Percentiles rank a stretch among this genome's conserved stretches.
These are phyloP conservation scores for Dothiorella sarmentorum DNA, from an alignment of 2,329 filamentous ascomycete genomes.

Conservation along the genomic window DNA sequence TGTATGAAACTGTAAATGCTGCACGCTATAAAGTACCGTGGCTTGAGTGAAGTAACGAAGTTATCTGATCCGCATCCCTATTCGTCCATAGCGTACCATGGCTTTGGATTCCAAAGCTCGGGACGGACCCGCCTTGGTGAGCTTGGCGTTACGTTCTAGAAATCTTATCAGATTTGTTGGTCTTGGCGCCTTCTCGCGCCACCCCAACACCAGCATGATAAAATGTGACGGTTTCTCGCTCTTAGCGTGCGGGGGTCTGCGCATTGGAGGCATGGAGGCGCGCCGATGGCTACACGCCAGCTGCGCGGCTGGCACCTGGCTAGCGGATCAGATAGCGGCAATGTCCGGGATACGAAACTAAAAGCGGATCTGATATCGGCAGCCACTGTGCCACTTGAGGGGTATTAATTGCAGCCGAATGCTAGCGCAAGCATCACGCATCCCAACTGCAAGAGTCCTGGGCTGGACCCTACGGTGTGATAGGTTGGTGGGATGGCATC, in stretches of 20 bases:
- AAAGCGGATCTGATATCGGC: constrained; percentile 12
- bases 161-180: background rate
- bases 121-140: background rate
- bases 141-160: background rate
- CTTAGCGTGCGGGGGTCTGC: background rate
- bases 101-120: background rate
- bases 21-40: background rate
- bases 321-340: constrained; percentile 17
- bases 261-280: background rate
- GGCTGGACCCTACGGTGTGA: no score
- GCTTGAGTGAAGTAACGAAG: background rate
- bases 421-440: no score
- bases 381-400: no score
- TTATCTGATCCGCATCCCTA: background rate
- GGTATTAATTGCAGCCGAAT: no score
- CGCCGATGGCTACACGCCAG: background rate
- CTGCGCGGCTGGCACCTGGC: no score
- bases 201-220: no score
- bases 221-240: background rate
- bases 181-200: background rate
- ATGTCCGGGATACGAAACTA: background rate
- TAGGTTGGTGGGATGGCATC: no score
- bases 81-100: background rate
- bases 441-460: no score
- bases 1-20: background rate